These are phyloP conservation scores for Entomortierella chlamydospora DNA, from an alignment of 192 early-diverging fungal species.

Conservation along the genomic window DNA sequence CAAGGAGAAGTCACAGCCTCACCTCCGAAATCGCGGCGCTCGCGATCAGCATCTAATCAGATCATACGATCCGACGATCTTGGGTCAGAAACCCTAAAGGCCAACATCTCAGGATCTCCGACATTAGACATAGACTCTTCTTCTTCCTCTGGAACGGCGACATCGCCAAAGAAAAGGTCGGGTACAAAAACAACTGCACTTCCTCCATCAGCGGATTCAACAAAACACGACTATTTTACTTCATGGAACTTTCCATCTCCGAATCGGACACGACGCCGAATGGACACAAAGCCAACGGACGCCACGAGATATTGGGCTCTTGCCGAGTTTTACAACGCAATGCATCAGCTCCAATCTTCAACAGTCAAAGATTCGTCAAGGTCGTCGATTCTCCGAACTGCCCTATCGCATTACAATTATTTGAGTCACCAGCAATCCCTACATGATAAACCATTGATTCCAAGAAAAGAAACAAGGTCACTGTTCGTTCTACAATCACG, in stretches of 20 bases:
- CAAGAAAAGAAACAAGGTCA: conserved; percentile 23
- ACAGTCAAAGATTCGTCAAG: neutral
- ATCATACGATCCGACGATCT: too few species aligned
- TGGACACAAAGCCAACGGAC: neutral
- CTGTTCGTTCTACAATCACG: conserved; percentile 33
- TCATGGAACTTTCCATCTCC: conserved; percentile 19
- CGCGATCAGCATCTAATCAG: neutral
- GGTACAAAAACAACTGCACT: neutral
- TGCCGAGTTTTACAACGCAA: conserved; percentile 12
- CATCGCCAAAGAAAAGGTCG: neutral
- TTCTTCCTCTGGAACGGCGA: too few species aligned
- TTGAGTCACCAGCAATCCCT: conserved; percentile 20
- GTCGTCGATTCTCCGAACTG: neutral
- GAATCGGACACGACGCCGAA: too few species aligned
- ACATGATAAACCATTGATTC: conserved; percentile 22
- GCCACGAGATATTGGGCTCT: conserved; percentile 28
- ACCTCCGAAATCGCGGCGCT: neutral
- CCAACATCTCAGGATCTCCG: too few species aligned
- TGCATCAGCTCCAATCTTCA: conserved; percentile 5
- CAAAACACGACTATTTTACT: neutral
- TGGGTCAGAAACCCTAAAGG: too few species aligned
- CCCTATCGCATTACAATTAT: conserved; percentile 14
- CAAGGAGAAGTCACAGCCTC: neutral
- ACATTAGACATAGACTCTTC: too few species aligned
- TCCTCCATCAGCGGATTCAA: neutral